phyloP scores from a whole-genome alignment of 257 asterid genomes.

The Solanum tarijense region DNA sequence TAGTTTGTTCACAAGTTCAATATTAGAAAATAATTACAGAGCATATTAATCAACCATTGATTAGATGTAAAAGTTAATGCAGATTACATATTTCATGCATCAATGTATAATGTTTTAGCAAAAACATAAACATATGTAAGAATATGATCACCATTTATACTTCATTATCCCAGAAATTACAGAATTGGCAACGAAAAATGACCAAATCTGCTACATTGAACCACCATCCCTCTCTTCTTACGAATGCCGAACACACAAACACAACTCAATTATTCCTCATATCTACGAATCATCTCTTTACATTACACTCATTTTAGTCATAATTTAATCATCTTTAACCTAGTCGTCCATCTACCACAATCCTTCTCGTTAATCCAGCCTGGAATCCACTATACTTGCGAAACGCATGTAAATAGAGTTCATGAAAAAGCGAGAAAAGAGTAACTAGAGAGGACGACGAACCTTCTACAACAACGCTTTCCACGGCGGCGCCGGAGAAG shows the following conservation, averaged over 20 bases:
- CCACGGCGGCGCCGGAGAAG: background rate
- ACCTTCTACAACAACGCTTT: background rate
- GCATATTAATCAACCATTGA: background rate
- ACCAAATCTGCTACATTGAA: background rate
- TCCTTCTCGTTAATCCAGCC: background rate
- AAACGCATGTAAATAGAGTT: background rate
- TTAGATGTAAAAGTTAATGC: background rate
- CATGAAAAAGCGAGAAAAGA: background rate
- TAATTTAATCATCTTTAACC: background rate
- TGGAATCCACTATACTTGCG: background rate
- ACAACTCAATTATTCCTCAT: background rate
- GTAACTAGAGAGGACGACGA: background rate
- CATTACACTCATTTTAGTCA: background rate
- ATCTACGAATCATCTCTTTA: background rate
- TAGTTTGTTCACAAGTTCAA: background rate
- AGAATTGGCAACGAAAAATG: background rate
- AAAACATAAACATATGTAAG: background rate
- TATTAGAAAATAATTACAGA: background rate
- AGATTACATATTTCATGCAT: background rate
- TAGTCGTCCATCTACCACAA: background rate
- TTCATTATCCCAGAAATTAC: background rate
- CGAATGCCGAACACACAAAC: background rate
- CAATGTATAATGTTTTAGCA: background rate
- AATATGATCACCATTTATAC: background rate
- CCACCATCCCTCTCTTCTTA: background rate